Evolutionary conservation across 2,329 filamentous ascomycete genomes (phyloP), one percentile per base, ranked within the genome.

Genomic region (Erysiphe pulchra): DNA sequence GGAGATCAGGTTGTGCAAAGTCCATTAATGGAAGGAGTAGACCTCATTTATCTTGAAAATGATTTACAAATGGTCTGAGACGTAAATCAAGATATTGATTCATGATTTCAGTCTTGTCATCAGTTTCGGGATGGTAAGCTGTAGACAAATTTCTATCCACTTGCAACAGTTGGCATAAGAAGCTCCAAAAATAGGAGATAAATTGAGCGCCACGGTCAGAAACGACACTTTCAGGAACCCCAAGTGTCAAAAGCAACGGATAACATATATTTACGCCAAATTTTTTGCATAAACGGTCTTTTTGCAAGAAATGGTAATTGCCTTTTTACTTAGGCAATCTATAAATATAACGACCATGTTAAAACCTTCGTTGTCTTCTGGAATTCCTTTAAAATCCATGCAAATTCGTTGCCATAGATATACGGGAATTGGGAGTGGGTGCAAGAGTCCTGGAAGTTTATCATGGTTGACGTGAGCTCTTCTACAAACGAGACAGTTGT

Each of bases 91-190:
- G 17, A 14, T 47, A 50, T 33, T 49, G 44, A 17, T 54, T 52
- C 16, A 50, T 45, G 1, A 48, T 42, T 46, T 54, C 48, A 4
- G 51, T 53, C 17, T 50, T 42, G n/a, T 51, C 44, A 38, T 53
- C 48, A 12, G 47, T 46, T 41, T 53, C 30, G 1, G 36, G 39
- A 37, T 54, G 45, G 40, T 46, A 51, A 2, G 49, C 44, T 2
- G 46, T 50, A 1, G 43, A 47, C 5, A 53, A 33, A 40, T 48
- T 47, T 1, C 47, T 16, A 34, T 50, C 46, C 4, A 50, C 11
- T n/a, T 31, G 45, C 13, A 53, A 45, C 14, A 45, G 37, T 16
- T 48, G 12, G 18, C 32, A 45, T 28, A 30, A 12, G n/a, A n/a
- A n/a, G n/a, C n/a, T n/a, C n/a, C n/a, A n/a, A n/a, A n/a, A n/a